These are phyloP conservation scores for Canariomyces notabilis DNA, from an alignment of 2,329 filamentous ascomycete genomes.

Conservation along the genomic window DNA sequence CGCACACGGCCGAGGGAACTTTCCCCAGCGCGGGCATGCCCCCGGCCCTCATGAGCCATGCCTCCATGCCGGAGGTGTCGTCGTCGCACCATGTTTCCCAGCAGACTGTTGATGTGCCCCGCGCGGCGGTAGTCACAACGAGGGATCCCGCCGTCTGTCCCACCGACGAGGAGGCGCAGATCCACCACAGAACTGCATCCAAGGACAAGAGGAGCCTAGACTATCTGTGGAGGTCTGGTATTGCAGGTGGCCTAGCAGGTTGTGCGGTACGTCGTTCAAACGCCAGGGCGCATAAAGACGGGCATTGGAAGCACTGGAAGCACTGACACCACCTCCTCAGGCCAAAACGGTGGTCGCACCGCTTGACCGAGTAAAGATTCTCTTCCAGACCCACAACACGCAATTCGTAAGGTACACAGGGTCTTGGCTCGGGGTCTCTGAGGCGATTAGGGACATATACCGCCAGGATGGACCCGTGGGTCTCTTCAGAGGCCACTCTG, in stretches of 20 bases:
- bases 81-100: constrained; percentile 36
- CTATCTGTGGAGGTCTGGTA: constrained; percentile 75
- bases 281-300: not conserved
- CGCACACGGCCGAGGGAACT: constrained; percentile 14
- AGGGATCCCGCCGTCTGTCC: constrained; percentile 41
- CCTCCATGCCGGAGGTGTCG: constrained; percentile 51
- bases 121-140: constrained; percentile 27
- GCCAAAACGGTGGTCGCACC: constrained; percentile 94
- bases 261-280: constrained; percentile 65
- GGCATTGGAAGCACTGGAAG: not conserved
- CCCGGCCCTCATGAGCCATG: constrained; percentile 52
- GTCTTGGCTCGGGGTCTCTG: constrained; percentile 78
- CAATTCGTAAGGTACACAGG: constrained; percentile 90
- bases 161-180: constrained; percentile 48
- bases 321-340: constrained; percentile 42
- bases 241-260: constrained; percentile 86
- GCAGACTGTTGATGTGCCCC: constrained; percentile 20
- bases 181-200: constrained; percentile 44
- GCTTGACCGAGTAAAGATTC: constrained; percentile 95
- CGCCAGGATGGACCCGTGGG: constrained; percentile 66
- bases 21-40: constrained; percentile 43
- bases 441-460: constrained; percentile 81
- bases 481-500: constrained; percentile 89
- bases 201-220: constrained; percentile 68
- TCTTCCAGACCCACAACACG: constrained; percentile 93